Percentiles rank a stretch among this genome's conserved stretches.
These are phyloP conservation scores for Fusarium brevicatenulatum DNA, from an alignment of 2,329 filamentous ascomycete species.

Conservation along the genomic window DNA sequence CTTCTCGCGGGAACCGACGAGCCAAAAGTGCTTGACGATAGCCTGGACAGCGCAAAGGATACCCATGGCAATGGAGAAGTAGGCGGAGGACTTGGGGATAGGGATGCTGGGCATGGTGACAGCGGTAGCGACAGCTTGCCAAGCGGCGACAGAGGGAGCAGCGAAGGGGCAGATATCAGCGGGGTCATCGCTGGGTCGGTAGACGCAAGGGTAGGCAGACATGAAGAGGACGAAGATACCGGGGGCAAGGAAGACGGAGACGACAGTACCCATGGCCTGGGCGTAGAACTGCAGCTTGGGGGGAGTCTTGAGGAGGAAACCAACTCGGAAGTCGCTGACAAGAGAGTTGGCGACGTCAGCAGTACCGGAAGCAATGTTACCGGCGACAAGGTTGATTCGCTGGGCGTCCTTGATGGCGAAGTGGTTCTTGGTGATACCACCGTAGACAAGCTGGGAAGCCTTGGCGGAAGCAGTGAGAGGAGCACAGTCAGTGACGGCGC, in stretches of 20 bases:
- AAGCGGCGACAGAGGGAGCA: constrained; percentile 72
- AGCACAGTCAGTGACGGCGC: constrained; percentile 67
- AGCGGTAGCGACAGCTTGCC: constrained; percentile 71
- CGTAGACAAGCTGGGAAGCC: constrained; percentile 74
- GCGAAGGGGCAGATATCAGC: constrained; percentile 62
- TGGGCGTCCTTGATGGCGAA: constrained; percentile 64
- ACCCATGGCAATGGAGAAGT: constrained; percentile 67
- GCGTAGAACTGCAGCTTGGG: constrained; percentile 74
- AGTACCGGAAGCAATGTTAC: constrained; percentile 65
- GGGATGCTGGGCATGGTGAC: constrained; percentile 66
- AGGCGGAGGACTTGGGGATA: constrained; percentile 63
- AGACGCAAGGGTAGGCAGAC: constrained; percentile 75
- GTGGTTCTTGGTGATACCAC: constrained; percentile 68
- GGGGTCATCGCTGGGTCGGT: constrained; percentile 56
- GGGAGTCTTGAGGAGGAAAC: constrained; percentile 72
- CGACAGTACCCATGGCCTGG: constrained; percentile 69
- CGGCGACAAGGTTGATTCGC: constrained; percentile 72
- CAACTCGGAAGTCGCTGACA: constrained; percentile 72
- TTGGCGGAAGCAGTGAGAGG: constrained; percentile 74
- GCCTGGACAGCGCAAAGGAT: constrained; percentile 62
- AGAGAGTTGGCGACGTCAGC: constrained; percentile 64
- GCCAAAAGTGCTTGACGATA: constrained; percentile 63
- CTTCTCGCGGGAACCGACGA: constrained; percentile 62
- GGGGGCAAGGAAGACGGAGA: constrained; percentile 73
- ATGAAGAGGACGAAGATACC: constrained; percentile 75